Evolutionary conservation across 2,329 filamentous ascomycete species (phyloP).

Genomic region (Colletotrichum lentis): DNA sequence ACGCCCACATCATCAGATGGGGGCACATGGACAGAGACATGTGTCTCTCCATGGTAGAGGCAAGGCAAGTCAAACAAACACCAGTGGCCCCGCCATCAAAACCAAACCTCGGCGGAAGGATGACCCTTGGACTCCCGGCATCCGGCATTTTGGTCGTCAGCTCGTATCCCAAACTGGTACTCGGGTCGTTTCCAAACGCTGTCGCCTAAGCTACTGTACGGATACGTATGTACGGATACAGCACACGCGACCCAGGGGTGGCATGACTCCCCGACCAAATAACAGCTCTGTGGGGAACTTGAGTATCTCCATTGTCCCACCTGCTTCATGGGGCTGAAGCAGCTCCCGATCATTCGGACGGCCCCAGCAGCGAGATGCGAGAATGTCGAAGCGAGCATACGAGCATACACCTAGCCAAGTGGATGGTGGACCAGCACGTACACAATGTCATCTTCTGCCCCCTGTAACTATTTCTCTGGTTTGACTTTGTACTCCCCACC

Average conservation of each 20-base stretch:
- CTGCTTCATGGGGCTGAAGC: not conserved
- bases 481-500: no score
- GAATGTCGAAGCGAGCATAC: not conserved
- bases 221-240: no score
- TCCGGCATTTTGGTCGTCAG: not conserved
- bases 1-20: not conserved
- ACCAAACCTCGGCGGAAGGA: not conserved
- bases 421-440: not conserved
- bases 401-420: not conserved
- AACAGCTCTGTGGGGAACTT: not conserved
- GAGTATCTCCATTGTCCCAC: not conserved
- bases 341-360: not conserved
- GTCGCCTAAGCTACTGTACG: not conserved
- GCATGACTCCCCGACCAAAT: not conserved
- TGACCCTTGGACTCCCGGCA: not conserved
- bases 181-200: not conserved
- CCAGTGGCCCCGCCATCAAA: not conserved
- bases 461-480: not conserved
- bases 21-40: no score
- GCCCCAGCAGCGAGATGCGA: not conserved
- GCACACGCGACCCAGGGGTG: not conserved
- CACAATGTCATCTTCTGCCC: not conserved
- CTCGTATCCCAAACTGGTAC: constrained; percentile 1
- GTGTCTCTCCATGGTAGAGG: not conserved
- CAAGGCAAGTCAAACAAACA: not conserved